A percentile compares a stretch with the other conserved stretches of the same genome.
Evolutionary conservation across 2,329 filamentous ascomycete species (phyloP).

Genomic region (Cytospora leucostoma): DNA sequence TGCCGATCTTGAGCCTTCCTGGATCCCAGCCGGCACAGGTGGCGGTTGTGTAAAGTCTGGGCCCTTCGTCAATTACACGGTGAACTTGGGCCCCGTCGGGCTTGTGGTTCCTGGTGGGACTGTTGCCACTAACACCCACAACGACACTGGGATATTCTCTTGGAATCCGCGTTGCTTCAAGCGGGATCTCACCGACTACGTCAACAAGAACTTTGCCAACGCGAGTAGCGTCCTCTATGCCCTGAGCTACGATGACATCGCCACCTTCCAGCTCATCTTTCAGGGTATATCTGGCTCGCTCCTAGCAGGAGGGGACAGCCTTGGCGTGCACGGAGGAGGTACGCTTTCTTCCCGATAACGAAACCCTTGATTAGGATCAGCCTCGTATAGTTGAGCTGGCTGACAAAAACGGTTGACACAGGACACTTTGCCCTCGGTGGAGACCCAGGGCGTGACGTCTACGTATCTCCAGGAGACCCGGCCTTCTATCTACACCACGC

Average conservation of each 20-base stretch:
- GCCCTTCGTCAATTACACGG: slow-evolving; percentile 44
- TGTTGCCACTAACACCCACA: slow-evolving; percentile 31
- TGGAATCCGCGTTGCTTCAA: slow-evolving; percentile 44
- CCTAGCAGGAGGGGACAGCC: background rate
- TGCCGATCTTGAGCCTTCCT: slow-evolving; percentile 30
- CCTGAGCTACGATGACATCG: slow-evolving; percentile 7
- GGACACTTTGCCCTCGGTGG: slow-evolving; percentile 33
- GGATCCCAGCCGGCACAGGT: slow-evolving; percentile 46
- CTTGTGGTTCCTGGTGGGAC: slow-evolving; percentile 32
- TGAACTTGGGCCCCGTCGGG: slow-evolving; percentile 40
- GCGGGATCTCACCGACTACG: slow-evolving; percentile 36
- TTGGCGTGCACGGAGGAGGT: slow-evolving; percentile 37
- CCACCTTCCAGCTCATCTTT: slow-evolving; percentile 42
- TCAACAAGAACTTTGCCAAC: slow-evolving; percentile 15
- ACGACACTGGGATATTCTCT: slow-evolving; percentile 32
- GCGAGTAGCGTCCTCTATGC: background rate
- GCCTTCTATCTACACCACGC: slow-evolving; percentile 24
- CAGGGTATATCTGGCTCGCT: slow-evolving; percentile 23
- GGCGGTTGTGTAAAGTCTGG: slow-evolving; percentile 54
- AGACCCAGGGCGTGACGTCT: slow-evolving; percentile 31
- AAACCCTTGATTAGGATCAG: slow-evolving; percentile 26
- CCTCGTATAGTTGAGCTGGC: slow-evolving; percentile 34
- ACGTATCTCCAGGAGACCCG: slow-evolving; percentile 20
- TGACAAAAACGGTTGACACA: slow-evolving; percentile 38
- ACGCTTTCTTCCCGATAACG: slow-evolving; percentile 32